phyloP scores from a whole-genome alignment of 106 monocot species.

The Amphibolis antarctica region DNA sequence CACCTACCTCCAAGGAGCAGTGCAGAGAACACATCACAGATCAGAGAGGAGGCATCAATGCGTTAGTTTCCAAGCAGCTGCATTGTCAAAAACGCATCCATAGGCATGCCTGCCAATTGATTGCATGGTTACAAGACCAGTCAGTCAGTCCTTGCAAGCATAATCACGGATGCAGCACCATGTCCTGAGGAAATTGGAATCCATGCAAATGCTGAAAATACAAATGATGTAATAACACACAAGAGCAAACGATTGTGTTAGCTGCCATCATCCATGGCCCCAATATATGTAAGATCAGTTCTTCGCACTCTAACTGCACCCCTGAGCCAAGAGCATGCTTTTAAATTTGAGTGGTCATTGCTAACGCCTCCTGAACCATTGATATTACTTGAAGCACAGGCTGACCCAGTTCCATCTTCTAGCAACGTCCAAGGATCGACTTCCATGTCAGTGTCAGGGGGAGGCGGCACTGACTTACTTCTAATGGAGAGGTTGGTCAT shows the following conservation, averaged over 20 bases:
- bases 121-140: background rate
- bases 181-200: background rate
- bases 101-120: background rate
- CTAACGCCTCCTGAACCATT: constrained; percentile 20
- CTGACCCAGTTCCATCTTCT: constrained; percentile 65
- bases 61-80: background rate
- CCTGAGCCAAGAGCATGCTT: constrained; percentile 91
- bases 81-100: background rate
- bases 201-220: background rate
- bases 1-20: background rate
- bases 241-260: too few relatives aligned
- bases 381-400: constrained; percentile 22
- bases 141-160: background rate
- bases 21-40: background rate
- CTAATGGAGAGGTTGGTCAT: constrained; percentile 27
- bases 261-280: constrained; percentile 74
- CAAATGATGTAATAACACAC: too few relatives aligned
- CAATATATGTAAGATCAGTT: constrained; percentile 83
- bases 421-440: constrained; percentile 91
- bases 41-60: background rate
- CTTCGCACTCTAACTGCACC: constrained; percentile 88
- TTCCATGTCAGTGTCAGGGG: constrained; percentile 52
- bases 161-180: background rate
- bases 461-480: constrained; percentile 25
- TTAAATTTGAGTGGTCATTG: constrained; percentile 70